phyloP scores from a whole-genome alignment of 108 stramenopile species.

The Skeletonema costatum region DNA sequence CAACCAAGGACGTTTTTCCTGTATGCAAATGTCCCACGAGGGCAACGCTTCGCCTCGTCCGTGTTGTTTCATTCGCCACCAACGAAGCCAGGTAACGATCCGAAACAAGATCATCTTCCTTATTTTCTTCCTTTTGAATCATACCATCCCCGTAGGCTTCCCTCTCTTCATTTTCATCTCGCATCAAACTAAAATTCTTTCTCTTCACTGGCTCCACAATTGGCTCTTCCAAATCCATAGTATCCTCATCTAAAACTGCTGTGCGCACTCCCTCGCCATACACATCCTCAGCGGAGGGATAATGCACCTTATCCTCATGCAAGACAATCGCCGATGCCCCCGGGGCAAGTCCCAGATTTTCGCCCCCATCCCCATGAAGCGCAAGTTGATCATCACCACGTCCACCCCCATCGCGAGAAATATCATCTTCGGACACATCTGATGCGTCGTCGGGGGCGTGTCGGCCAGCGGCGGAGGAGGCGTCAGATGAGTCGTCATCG shows the following conservation, averaged over 20 bases:
- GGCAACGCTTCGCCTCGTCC: constrained; percentile 82
- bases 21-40: constrained; percentile 95
- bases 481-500: constrained; percentile 56
- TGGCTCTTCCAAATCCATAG: constrained; percentile 96
- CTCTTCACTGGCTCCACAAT: constrained; percentile 90
- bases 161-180: constrained; percentile 40
- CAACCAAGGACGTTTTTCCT: constrained; percentile 94
- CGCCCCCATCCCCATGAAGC: constrained; percentile 20
- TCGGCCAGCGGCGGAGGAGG: constrained; percentile 27
- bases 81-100: constrained; percentile 65
- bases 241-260: constrained; percentile 98
- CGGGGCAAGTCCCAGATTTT: constrained; percentile 38
- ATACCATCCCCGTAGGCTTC: constrained; percentile 40
- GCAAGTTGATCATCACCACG: constrained; percentile 37
- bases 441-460: constrained; percentile 70
- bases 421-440: constrained; percentile 59
- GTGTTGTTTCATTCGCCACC: constrained; percentile 74
- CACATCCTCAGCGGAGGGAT: constrained; percentile 95
- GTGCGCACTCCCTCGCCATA: constrained; percentile 93
- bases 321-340: constrained; percentile 89
- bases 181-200: constrained; percentile 71
- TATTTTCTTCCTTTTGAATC: constrained; percentile 16
- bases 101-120: constrained; percentile 46
- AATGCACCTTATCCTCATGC: constrained; percentile 99
- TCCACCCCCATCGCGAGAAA: constrained; percentile 50